phyloP scores from a whole-genome alignment of 176 grass and related monocot genomes.

The bread wheat (Triticum aestivum) region DNA sequence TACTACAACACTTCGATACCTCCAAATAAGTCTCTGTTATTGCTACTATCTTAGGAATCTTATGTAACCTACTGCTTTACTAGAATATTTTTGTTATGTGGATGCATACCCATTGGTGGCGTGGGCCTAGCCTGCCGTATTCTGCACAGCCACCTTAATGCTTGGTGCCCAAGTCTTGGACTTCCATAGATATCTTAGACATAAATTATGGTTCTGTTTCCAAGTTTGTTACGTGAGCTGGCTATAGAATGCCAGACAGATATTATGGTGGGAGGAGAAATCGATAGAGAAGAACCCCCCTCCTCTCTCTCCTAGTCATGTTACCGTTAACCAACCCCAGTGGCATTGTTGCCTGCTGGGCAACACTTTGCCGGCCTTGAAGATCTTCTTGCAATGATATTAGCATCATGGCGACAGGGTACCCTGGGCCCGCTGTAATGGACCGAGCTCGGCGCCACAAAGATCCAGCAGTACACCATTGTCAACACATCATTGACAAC shows the following conservation, averaged over 20 bases:
- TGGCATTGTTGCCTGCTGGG: neutral
- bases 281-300: neutral
- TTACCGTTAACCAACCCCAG: neutral
- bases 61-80: neutral
- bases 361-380: neutral
- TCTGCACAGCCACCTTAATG: neutral
- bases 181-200: neutral
- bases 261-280: neutral
- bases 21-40: slow-evolving; percentile 4
- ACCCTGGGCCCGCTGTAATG: too few relatives aligned
- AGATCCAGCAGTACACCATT: too few relatives aligned
- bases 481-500: too few relatives aligned
- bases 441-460: too few relatives aligned
- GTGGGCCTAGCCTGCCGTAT: neutral
- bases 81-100: neutral
- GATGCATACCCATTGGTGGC: neutral
- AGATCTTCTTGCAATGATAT: neutral
- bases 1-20: neutral
- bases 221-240: neutral
- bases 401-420: too few relatives aligned
- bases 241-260: neutral
- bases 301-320: neutral
- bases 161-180: neutral
- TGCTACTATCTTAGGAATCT: neutral
- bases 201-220: neutral